Conservation (phyloP, 1,284 basidiomycete species). For the Caloboletus inedulis region DNA sequence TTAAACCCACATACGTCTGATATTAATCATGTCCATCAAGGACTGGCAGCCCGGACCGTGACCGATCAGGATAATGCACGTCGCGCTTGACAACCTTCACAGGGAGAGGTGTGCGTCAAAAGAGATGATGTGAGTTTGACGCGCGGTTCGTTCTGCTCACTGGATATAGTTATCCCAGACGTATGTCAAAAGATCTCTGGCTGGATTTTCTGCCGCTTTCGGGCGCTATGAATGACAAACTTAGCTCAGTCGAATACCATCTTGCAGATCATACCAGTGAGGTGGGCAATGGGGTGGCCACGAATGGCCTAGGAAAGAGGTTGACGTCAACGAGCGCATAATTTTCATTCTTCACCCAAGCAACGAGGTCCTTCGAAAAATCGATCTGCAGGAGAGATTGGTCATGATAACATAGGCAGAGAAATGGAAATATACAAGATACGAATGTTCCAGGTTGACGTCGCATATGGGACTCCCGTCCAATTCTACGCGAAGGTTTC, state of each 20-base stretch:
- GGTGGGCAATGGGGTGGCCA: slow-evolving; percentile 31
- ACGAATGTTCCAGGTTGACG: slow-evolving; percentile 74
- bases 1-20: slow-evolving; percentile 51
- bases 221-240: slow-evolving; percentile 20
- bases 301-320: slow-evolving; percentile 66
- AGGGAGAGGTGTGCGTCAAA: neutral
- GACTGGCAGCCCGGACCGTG: slow-evolving; percentile 81
- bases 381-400: slow-evolving; percentile 61
- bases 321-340: slow-evolving; percentile 88
- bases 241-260: neutral
- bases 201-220: slow-evolving; percentile 28
- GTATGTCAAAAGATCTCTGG: slow-evolving; percentile 67
- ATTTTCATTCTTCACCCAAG: slow-evolving; percentile 65
- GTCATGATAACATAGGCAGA: neutral
- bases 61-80: slow-evolving; percentile 78
- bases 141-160: slow-evolving; percentile 44
- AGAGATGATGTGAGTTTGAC: neutral
- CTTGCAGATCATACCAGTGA: slow-evolving; percentile 31
- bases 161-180: slow-evolving; percentile 95
- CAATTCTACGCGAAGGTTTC: slow-evolving; percentile 80
- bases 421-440: slow-evolving; percentile 54
- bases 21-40: slow-evolving; percentile 70
- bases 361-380: slow-evolving; percentile 74
- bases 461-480: slow-evolving; percentile 72
- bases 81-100: slow-evolving; percentile 64